Evolutionary conservation across 306 rosid genomes (phyloP).

Genomic region (Cucurbita moschata): DNA sequence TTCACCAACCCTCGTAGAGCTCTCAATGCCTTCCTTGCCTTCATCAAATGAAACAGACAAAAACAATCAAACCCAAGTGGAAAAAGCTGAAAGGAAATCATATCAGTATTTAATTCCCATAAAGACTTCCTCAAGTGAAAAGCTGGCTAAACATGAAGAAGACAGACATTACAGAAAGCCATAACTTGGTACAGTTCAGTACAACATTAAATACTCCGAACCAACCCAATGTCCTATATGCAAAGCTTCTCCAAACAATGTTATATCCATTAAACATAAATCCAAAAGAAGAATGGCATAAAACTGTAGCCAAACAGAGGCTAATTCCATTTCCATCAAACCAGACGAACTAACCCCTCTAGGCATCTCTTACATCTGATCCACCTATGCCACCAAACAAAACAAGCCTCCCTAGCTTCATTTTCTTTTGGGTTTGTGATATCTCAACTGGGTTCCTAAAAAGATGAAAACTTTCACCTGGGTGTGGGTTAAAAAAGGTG

Average conservation of each 20-base stretch:
- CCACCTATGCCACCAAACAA: not conserved
- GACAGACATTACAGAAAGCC: constrained; percentile 30
- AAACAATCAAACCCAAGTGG: not conserved
- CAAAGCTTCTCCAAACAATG: not conserved
- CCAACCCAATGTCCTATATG: not conserved
- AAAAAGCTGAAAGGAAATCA: not conserved
- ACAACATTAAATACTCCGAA: constrained; percentile 1
- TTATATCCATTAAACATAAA: not conserved
- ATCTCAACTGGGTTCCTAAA: not conserved
- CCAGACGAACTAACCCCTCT: not conserved
- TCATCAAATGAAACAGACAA: not conserved
- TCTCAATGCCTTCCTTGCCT: constrained; percentile 84
- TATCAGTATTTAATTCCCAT: not conserved
- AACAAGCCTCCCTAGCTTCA: not conserved
- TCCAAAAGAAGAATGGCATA: not conserved
- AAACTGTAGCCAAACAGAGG: not conserved
- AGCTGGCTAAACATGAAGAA: constrained; percentile 13
- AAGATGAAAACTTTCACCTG: not conserved
- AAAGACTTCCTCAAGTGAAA: not conserved
- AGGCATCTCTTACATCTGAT: not conserved
- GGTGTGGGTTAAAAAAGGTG: not conserved
- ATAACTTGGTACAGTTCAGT: not conserved
- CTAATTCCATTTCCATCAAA: not conserved
- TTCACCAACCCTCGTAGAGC: constrained; percentile 76
- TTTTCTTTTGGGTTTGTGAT: not conserved